Evolutionary conservation across 2,329 filamentous ascomycete genomes (phyloP), one percentile per base, ranked within the genome.

Genomic region (Xylariaceae sp.): DNA sequence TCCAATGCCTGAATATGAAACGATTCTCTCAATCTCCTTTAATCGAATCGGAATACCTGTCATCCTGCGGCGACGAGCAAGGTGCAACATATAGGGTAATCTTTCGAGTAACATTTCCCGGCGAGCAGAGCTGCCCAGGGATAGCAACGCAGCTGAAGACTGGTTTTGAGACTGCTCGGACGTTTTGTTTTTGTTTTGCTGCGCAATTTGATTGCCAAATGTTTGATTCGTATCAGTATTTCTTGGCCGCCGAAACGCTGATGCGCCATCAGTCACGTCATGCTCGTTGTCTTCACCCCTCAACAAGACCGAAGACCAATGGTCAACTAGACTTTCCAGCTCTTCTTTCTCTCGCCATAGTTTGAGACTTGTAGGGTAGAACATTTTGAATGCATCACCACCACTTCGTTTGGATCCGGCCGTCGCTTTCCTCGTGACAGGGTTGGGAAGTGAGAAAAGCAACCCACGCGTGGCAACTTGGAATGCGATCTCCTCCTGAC

Each of bases 401-500:
- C 78, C 73, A 64, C 75, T 70, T 61, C 79, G 72, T 68, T 76
- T 67, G 70, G 74, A 68, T 69, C 76, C 66, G 68, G 73, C 23
- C 23, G 23, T 69, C 67, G 77, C 72, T 79, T 80, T 81, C n/a
- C 86, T 82, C 71, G 90, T 93, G 8, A 99, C 94, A 0, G 93
- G 93, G 66, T 84, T 84, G 1, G 94, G 94, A 1, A 99, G 80
- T 8, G 86, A 87, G 71, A 96, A 96, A 0, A 97, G 75, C 53
- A 97, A 76, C 0, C 94, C 94, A 10, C 92, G 85, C 0, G 96
- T 90, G 3, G 92, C 92, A 15, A 93, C 87, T 65, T 99, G 90
- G 65, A 97, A 97, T 23, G 89, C 87, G 71, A 99, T 92, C 70
- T 99, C 94, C 64, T 97, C 92, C 73, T 97, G 93, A 5, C 92